phyloP scores from a whole-genome alignment of 2,329 filamentous ascomycete species.

The Aspergillus piperis region DNA sequence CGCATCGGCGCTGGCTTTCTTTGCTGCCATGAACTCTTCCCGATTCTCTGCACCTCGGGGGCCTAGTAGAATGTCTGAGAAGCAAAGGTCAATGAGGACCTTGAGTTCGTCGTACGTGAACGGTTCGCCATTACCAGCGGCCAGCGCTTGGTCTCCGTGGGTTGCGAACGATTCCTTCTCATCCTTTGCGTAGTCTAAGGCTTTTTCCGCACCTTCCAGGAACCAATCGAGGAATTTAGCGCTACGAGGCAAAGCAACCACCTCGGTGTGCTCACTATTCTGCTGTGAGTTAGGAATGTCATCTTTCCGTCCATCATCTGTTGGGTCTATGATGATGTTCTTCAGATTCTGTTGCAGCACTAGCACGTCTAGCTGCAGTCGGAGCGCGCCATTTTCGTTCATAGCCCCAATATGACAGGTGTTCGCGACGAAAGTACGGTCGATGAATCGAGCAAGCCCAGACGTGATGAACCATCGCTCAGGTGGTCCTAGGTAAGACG shows the following conservation, averaged over 20 bases:
- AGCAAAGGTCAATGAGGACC: slow-evolving; percentile 49
- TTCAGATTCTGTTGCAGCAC: slow-evolving; percentile 96
- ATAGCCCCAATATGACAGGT: slow-evolving; percentile 73
- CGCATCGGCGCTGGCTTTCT: slow-evolving; percentile 48
- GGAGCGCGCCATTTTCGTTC: slow-evolving; percentile 78
- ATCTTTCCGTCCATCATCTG: slow-evolving; percentile 14
- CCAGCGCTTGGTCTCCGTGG: slow-evolving; percentile 36
- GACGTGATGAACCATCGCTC: slow-evolving; percentile 76
- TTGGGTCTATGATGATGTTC: slow-evolving; percentile 66
- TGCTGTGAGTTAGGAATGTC: slow-evolving; percentile 1
- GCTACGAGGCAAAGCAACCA: slow-evolving; percentile 45
- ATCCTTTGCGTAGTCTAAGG: slow-evolving; percentile 47
- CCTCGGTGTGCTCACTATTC: slow-evolving; percentile 29
- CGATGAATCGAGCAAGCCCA: slow-evolving; percentile 76
- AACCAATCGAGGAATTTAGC: slow-evolving; percentile 52
- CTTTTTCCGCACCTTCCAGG: slow-evolving; percentile 48
- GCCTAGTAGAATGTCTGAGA: slow-evolving; percentile 47
- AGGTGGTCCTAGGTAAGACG: slow-evolving; percentile 67
- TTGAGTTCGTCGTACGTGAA: slow-evolving; percentile 50
- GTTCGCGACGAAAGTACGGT: slow-evolving; percentile 74
- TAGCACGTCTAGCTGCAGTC: slow-evolving; percentile 90
- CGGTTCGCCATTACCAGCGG: slow-evolving; percentile 43
- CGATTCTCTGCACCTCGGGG: slow-evolving; percentile 44
- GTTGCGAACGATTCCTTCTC: slow-evolving; percentile 45
- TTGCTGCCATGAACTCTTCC: slow-evolving; percentile 49